Base-by-base conservation (phyloP, 31 red algal species). In the Porphyra umbilicalis region DNA sequence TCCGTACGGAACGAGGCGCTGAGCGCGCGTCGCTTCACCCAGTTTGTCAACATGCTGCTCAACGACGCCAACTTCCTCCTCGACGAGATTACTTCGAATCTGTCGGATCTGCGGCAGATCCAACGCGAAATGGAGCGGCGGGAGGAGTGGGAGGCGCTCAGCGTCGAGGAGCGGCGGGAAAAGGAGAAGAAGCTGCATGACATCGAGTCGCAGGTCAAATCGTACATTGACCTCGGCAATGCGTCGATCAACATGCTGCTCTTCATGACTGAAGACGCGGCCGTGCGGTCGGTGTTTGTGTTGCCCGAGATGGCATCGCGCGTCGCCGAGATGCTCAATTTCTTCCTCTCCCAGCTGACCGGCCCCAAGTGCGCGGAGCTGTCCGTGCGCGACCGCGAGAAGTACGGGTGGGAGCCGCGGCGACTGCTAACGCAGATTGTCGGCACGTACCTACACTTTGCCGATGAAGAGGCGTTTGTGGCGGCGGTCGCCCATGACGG, bases 11-110 rank as follows among this genome's bases (percentile, higher is more conserved):
- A 71, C 6, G 93, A 94, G 81, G 93, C 97, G 38, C 75, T 83
- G 35, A 90, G 94, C 84, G 94, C 94, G 81, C 40, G 44, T 8
- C 89, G 88, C 10, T 96, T 99, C 80, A 77, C 96, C 36, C 84
- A 93, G 57, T 96, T 96, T 94, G 88, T 95, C 44, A 99, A 99
- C 76, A 96, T 99, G 93, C 85, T 99, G 30, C 81, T 96, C 77
- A 99, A 99, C 85, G 97, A 99, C 86, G 97, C 94, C 33, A 99
- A 96, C 83, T 95, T 90, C 80, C 81, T 99, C 78, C 83, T 99
- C 36, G 97, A 96, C 79, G 94, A 95, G 57, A 86, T 90, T 36
- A 71, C 96, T 80, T 80, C 88, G 77, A 82, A 90, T 33, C 86
- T 99, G 79, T 83, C 90, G 35, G 91, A 99, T 80, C 90, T 99